Evolutionary conservation across 2,329 filamentous ascomycete species (phyloP).

Genomic region (Fusarium sp.): DNA sequence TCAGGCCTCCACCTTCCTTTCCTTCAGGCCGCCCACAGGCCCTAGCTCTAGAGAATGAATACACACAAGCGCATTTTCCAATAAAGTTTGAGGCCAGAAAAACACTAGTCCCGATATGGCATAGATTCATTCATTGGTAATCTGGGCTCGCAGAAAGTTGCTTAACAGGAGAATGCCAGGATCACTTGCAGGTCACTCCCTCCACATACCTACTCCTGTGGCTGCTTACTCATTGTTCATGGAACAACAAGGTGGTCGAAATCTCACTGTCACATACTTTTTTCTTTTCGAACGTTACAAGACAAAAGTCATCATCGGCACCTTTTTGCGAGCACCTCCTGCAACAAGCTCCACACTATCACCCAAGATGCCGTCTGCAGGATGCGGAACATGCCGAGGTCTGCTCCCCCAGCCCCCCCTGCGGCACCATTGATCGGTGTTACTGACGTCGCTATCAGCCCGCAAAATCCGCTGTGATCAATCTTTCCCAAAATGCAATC

Average conservation of each 20-base stretch:
- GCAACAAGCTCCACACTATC: too few relatives aligned
- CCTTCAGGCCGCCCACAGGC: too few relatives aligned
- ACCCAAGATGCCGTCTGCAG: constrained; percentile 11
- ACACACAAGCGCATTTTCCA: too few relatives aligned
- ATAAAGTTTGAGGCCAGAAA: too few relatives aligned
- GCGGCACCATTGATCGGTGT: accelerated
- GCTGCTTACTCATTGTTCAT: not conserved
- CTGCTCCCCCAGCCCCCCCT: not conserved
- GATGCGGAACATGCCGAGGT: constrained; percentile 38
- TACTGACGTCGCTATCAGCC: constrained; percentile 11
- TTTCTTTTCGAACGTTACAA: not conserved
- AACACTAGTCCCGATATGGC: too few relatives aligned
- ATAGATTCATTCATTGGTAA: not conserved
- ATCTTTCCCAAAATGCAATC: constrained; percentile 16
- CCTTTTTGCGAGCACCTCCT: constrained; percentile 14
- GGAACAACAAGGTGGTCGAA: not conserved
- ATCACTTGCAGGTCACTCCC: not conserved
- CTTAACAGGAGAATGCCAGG: not conserved
- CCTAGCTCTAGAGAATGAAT: too few relatives aligned
- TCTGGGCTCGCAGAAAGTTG: not conserved
- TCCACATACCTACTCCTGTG: not conserved
- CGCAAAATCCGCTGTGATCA: constrained; percentile 42
- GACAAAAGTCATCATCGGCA: not conserved
- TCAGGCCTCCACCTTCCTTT: too few relatives aligned
- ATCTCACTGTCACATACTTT: not conserved